Base-by-base conservation (phyloP, 106 monocot genomes). In the Phalaenopsis equestris region DNA sequence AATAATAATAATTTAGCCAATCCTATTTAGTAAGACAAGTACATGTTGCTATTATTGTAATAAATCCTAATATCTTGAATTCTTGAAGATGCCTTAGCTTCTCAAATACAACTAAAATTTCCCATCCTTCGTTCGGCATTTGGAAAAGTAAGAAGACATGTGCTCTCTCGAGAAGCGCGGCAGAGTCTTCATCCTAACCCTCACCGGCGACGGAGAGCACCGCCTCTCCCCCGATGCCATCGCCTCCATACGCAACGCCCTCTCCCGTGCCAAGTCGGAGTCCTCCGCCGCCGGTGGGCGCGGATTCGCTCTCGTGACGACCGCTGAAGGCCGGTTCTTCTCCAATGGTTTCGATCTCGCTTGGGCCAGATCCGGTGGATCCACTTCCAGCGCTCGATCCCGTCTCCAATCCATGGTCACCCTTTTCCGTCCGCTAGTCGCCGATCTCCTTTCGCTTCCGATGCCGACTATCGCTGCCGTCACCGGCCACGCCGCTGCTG, bases 271-370 rank as follows among this genome's bases (percentile, higher is more conserved):
- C 86, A 87, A 86, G 45, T 37, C 84, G 76, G 82, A 80, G 2
- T 64, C 84, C 77, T n/a, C 79, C 81, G 23, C 82, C 70, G 0
- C 57, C 45, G 21, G 55, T 55, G 38, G 65, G 57, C 15, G 80
- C 38, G 82, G 84, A 47, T 46, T 41, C 79, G 90, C 89, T 39
- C 87, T 91, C 48, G 90, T 91, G 85, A 86, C 85, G 36, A 47
- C 82, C 70, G 87, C 79, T 57, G 81, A 87, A 77, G 91, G 91
- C 74, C 75, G 75, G 15, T 94, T 89, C 89, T 94, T 94, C 91
- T 86, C 89, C 84, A 94, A 94, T 79, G 93, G 93, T 9, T 85
- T 94, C 84, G 93, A 94, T 80, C 89, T 94, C 75, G 75, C 80
- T 24, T 94, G 86, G 91, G 91, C 84, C 73, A 38, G 56, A 5